Conservation (phyloP, 2,329 filamentous ascomycete genomes). For the Monilinia fructigena region DNA sequence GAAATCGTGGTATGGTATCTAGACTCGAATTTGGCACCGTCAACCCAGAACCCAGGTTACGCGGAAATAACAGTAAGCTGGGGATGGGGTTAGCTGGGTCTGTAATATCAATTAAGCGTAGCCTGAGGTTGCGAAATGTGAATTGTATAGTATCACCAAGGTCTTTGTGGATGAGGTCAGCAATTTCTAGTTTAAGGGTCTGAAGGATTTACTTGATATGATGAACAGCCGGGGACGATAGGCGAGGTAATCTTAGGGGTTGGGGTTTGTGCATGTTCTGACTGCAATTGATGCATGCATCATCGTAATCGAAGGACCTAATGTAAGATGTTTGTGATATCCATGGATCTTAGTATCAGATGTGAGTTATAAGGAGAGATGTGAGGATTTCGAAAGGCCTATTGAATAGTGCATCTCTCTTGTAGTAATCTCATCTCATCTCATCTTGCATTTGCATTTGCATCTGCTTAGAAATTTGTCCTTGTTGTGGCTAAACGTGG, state of each 20-base stretch:
- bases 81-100: neutral
- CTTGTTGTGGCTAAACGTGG: conserved; percentile 6
- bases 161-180: neutral
- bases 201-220: conserved; percentile 8
- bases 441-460: neutral
- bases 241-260: neutral
- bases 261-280: neutral
- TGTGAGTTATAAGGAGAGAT: neutral
- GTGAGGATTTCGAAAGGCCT: neutral
- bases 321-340: neutral
- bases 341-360: neutral
- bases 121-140: neutral
- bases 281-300: neutral
- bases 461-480: neutral
- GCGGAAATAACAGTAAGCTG: neutral
- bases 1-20: too few relatives aligned
- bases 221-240: neutral
- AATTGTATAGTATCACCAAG: too few relatives aligned
- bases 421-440: neutral
- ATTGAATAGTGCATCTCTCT: neutral
- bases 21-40: too few relatives aligned
- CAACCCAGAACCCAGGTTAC: neutral
- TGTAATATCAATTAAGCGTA: neutral
- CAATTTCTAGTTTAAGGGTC: neutral
- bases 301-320: neutral